Evolutionary conservation across 2,329 filamentous ascomycete genomes (phyloP).

Genomic region (Capronia coronata): DNA sequence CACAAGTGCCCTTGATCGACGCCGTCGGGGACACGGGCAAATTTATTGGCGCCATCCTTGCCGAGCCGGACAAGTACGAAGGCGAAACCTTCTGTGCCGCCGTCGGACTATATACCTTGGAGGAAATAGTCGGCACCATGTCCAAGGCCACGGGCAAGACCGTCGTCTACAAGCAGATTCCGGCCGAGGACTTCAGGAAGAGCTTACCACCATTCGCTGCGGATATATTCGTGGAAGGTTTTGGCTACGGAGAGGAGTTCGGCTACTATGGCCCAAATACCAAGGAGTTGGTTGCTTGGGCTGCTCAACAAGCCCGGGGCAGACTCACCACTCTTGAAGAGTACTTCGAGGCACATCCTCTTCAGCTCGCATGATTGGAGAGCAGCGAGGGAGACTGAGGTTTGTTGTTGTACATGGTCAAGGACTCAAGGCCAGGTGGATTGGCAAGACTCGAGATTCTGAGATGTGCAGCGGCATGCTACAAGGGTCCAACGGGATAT

Average conservation of each 20-base stretch:
- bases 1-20: slow-evolving; percentile 33
- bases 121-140: slow-evolving; percentile 33
- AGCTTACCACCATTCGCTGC: slow-evolving; percentile 23
- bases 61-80: slow-evolving; percentile 33
- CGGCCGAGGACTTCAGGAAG: slow-evolving; percentile 27
- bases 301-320: slow-evolving; percentile 16
- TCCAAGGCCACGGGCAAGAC: slow-evolving; percentile 35
- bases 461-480: no score
- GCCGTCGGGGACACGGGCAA: slow-evolving; percentile 36
- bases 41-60: slow-evolving; percentile 36
- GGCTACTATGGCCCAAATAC: slow-evolving; percentile 36
- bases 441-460: no score
- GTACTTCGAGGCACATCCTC: slow-evolving; percentile 29
- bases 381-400: not conserved
- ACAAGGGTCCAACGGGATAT: no score
- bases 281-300: slow-evolving; percentile 32
- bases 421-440: no score
- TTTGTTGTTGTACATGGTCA: no score
- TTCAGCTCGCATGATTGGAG: slow-evolving; percentile 6
- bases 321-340: slow-evolving; percentile 36
- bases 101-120: slow-evolving; percentile 31
- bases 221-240: slow-evolving; percentile 26
- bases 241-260: slow-evolving; percentile 31
- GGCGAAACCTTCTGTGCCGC: slow-evolving; percentile 36
- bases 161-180: slow-evolving; percentile 32